Conservation (phyloP, 2,329 filamentous ascomycete genomes). For the Gliomastix tumulicola region DNA sequence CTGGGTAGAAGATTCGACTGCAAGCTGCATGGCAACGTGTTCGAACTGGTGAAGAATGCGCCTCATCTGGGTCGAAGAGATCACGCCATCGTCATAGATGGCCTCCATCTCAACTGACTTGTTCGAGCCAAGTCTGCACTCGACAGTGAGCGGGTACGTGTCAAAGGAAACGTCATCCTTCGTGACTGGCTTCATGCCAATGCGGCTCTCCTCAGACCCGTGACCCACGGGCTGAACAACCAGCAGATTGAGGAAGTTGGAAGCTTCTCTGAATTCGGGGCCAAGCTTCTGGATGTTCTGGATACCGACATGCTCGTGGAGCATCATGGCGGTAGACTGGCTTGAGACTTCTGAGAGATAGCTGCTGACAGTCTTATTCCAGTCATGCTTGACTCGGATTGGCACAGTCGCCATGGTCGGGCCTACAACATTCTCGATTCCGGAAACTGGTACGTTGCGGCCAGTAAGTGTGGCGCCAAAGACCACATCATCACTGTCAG, state of each 20-base stretch:
- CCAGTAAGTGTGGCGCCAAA: slow-evolving; percentile 6
- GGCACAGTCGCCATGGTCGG: slow-evolving; percentile 6
- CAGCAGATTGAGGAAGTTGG: neutral
- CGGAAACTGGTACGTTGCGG: slow-evolving; percentile 3
- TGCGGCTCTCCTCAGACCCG: slow-evolving; percentile 2
- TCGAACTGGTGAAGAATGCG: slow-evolving; percentile 3
- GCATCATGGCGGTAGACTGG: neutral
- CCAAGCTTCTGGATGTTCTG: slow-evolving; percentile 5
- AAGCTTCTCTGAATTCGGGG: slow-evolving; percentile 2
- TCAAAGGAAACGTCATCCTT: neutral
- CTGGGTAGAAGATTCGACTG: neutral
- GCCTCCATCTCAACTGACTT: neutral
- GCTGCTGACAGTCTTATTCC: too few species aligned
- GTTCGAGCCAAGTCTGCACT: neutral
- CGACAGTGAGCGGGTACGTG: slow-evolving; percentile 1
- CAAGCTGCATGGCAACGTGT: neutral
- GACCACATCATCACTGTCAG: slow-evolving; percentile 2
- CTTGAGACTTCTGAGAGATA: too few species aligned
- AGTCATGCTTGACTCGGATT: slow-evolving; percentile 2
- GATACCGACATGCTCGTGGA: neutral
- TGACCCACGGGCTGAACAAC: slow-evolving; percentile 1
- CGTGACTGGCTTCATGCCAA: neutral
- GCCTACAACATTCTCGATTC: slow-evolving; percentile 3
- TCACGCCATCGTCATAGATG: slow-evolving; percentile 1
- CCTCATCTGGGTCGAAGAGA: slow-evolving; percentile 1